Percentiles rank a stretch among this genome's conserved stretches.
phyloP scores from a whole-genome alignment of 345 rosid species.

The Psidium guajava region DNA sequence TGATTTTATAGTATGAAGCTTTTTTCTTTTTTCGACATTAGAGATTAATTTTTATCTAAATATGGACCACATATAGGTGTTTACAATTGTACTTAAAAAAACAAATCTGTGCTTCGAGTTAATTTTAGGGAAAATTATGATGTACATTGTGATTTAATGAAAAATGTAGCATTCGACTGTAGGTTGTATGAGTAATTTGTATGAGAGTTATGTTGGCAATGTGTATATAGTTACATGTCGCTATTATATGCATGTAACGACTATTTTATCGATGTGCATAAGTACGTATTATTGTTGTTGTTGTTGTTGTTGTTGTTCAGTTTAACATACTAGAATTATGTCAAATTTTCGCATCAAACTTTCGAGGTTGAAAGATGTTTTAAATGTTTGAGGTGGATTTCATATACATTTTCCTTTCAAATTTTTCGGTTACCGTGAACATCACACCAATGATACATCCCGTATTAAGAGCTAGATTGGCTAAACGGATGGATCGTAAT shows the following conservation, averaged over 20 bases:
- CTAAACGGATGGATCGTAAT: no score
- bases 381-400: neutral
- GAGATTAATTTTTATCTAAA: neutral
- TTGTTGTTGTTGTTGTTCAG: neutral
- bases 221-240: neutral
- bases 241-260: neutral
- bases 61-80: neutral
- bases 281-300: neutral
- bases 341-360: neutral
- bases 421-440: neutral
- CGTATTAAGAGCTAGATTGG: no score
- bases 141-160: neutral
- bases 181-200: neutral
- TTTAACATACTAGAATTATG: neutral
- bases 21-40: neutral
- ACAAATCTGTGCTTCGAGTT: neutral
- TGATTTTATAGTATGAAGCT: neutral
- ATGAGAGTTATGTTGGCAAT: neutral
- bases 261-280: neutral
- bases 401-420: neutral
- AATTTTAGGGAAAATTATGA: neutral
- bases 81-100: neutral
- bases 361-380: neutral
- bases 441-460: neutral
- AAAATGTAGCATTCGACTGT: neutral